Evolutionary conservation across 1,284 basidiomycete species (phyloP), one percentile per base, ranked within the genome.

Genomic region (Ganoderma meredithae): DNA sequence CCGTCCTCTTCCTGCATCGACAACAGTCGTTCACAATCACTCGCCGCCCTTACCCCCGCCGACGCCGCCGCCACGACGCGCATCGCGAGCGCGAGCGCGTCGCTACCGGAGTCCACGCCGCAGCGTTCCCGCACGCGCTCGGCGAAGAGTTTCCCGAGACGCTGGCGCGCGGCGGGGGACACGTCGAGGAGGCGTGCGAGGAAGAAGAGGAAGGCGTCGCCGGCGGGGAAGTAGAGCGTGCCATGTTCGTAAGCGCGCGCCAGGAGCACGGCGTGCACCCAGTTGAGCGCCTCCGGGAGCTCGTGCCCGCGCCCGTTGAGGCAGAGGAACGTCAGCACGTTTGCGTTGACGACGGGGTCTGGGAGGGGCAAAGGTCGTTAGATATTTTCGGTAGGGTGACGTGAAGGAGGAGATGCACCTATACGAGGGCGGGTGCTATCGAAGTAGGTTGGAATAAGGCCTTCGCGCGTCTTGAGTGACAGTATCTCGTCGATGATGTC

Each of bases 201-300:
- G 78, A 88, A 88, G 74, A 79, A 88, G 9, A 89, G 81, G 75
- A 88, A 88, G 63, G 80, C 81, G 72, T 88, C 87, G 0, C 85
- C 77, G 0, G 81, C 82, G 49, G 80, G 79, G 72, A 89, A 89
- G 76, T 89, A 89, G n/a, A 84, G 80, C 15, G 87, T 67, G 27
- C 69, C 69, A 6, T 43, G 49, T 15, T 43, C 63, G 56, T 87
- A 86, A 2, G 84, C 85, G 17, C 83, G 80, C 71, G 85, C 81
- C 13, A 76, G 68, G 3, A 88, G 79, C 25, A 85, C 82, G 52
- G 81, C 77, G 52, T 78, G 73, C 1, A 87, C 78, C 85, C 85
- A 88, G 39, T 81, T 73, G 15, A 84, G 76, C 0, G 84, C 85
- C n/a, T 71, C 67, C 36, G 74, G 69, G 2, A 87, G 79, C 67